Conservation (phyloP, 1,139 yeast species). For the Yamadazyma spencermartinsiae region DNA sequence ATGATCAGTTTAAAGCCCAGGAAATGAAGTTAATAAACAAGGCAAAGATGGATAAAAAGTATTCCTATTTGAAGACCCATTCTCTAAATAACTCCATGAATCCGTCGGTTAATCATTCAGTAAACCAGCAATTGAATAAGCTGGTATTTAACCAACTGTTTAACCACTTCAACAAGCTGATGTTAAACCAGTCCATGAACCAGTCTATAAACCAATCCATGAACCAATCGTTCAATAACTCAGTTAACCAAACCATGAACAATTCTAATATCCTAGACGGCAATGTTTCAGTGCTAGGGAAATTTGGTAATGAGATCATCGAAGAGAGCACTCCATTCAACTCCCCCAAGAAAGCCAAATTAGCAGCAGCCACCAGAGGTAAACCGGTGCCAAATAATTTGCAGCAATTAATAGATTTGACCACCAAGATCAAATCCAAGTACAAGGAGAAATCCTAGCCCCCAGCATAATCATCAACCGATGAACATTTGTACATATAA, state of each 20-base stretch:
- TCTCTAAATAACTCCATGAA: conserved; percentile 17
- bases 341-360: conserved; percentile 28
- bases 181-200: conserved; percentile 3
- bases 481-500: not conserved
- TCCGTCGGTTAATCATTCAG: conserved; percentile 7
- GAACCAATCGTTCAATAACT: conserved; percentile 10
- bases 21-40: conserved; percentile 29
- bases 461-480: conserved; percentile 1
- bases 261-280: conserved; percentile 14
- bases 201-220: conserved; percentile 3
- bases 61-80: conserved; percentile 38
- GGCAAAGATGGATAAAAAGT: conserved; percentile 33
- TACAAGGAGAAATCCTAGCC: conserved; percentile 19
- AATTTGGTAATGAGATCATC: conserved; percentile 41
- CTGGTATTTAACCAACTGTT: conserved; percentile 2
- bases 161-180: conserved; percentile 4
- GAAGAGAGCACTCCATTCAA: conserved; percentile 43
- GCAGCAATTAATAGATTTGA: conserved; percentile 37
- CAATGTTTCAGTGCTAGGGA: conserved; percentile 30
- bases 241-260: conserved; percentile 11
- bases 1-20: conserved; percentile 21
- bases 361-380: conserved; percentile 10
- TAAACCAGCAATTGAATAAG: conserved; percentile 5
- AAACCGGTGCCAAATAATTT: conserved; percentile 19
- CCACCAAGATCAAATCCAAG: conserved; percentile 35